A percentile compares a stretch with the other conserved stretches of the same genome.
Evolutionary conservation across 305 asterid genomes (phyloP).

Genomic region (Fraxinus dipetala): DNA sequence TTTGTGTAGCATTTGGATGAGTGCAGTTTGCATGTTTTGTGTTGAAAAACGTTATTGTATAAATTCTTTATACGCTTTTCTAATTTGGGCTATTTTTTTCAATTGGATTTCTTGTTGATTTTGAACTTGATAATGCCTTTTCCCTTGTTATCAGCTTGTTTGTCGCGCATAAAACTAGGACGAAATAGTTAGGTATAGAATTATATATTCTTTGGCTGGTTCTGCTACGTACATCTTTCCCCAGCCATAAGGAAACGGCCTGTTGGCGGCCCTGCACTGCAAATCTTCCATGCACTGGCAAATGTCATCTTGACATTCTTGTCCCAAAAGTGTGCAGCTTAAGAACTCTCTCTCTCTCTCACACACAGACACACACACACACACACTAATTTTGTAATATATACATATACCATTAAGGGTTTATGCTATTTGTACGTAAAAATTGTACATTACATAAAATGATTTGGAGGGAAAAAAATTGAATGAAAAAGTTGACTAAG

Average conservation of each 20-base stretch:
- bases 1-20: constrained; percentile 35
- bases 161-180: constrained; percentile 35
- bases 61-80: constrained; percentile 24
- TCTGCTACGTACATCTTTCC: not conserved
- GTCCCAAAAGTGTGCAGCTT: constrained; percentile 26
- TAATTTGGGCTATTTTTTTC: constrained; percentile 21
- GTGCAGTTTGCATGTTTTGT: constrained; percentile 33
- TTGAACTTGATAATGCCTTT: constrained; percentile 31
- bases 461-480: no score
- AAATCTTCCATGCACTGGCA: constrained; percentile 27
- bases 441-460: no score
- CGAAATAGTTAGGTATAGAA: constrained; percentile 13
- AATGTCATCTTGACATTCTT: constrained; percentile 32
- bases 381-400: not conserved
- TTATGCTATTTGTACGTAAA: no score
- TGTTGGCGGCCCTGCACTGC: constrained; percentile 34
- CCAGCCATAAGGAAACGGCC: not conserved
- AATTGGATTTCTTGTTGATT: constrained; percentile 28
- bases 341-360: constrained; percentile 13
- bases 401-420: no score
- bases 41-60: not conserved
- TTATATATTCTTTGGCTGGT: constrained; percentile 13
- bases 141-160: constrained; percentile 34
- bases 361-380: not conserved
- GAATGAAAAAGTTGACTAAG: no score